Base-by-base conservation (phyloP, 306 rosid genomes). In the Gastrolobium bilobum region DNA sequence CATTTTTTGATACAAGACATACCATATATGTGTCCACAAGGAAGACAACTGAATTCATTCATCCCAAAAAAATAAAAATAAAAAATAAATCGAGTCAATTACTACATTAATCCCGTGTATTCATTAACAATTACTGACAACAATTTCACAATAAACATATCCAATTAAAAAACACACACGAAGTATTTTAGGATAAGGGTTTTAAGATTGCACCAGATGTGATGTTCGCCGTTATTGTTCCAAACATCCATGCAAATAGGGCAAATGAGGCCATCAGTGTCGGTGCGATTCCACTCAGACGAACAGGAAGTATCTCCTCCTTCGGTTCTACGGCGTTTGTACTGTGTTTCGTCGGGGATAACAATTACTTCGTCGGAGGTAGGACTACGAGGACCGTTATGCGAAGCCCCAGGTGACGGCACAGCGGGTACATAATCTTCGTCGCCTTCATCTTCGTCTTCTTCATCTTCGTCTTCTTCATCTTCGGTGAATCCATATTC, bases 11-110 rank as follows among this genome's bases (percentile, higher is more conserved):
- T 86, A 84, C 98, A 93, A 77, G 97, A 91, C 93, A 90, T 87
- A 15, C 98, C 98, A 82, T 86, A 93, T 29, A 93, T 38, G 86
- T 93, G 98, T 58, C 98, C 98, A 70, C 98, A 93, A 72, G 98
- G 95, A 88, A 93, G 98, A 85, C 97, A 93, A 34, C 98, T 93
- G 90, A 78, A 84, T 31, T 34, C 83, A 39, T 46, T 67, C 77
- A 66, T 65, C 82, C 43, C 59, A 40, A 34, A 0, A 54, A 76
- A 31, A 50, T 4, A 9, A 3, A 71, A 63, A 59, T 2, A 29
- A 62, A 35, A 40, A 20, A 20, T 20, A 20, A 20, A 20, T 20
- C 26, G 26, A 20, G 1, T 20, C 26, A 20, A 66, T 4, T 9
- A 70, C 46, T 14, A 61, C 80, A 29, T 42, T 58, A 3, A 10